Base-by-base conservation (phyloP, 2,329 filamentous ascomycete species). In the Pyricularia pennisetigena region DNA sequence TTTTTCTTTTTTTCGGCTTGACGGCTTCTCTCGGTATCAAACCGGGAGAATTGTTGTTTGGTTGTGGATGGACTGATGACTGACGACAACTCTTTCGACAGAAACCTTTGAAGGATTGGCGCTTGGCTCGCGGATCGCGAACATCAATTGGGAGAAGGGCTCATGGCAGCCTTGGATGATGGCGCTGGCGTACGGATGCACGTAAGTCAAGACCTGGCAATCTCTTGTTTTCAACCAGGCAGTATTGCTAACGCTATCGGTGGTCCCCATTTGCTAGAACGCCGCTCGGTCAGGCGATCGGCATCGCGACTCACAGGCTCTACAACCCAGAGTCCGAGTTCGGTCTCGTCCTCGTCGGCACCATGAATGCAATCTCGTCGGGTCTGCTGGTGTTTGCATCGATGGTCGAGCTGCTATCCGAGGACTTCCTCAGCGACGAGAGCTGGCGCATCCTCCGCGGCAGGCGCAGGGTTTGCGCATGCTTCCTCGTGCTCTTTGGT, bases 301-400 rank as follows among this genome's bases (percentile, higher is more conserved):
- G 90, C 2, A 81, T 93, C 16, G 82, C 87, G 23, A 83, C 90
- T n/a, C 88, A 91, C 74, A 86, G 85, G 8, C 78, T 91, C 10
- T 93, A 92, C 76, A 88, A 87, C 72, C 90, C 90, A 4, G 81
- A 83, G 68, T 90, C 87, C 20, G 83, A 89, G 68, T 81, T 85
- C 0, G 90, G 90, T 0, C 79, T 92, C 23, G 80, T 92, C 23
- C 86, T 91, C 75, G 89, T 92, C 23, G 90, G 90, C 2, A 85
- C 90, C 73, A 92, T 91, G 81, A 92, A 92, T 75, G 89, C 88
- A 29, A 87, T 92, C 67, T 90, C 88, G 24, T 87, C 88, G 67
- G 90, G 90, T 0, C 78, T 92, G n/a, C 78, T 92, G 9, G 81
- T 90, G 2, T 92, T 91, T 76, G 90, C 90, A 0, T 89, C 88